Evolutionary conservation across 345 rosid species (phyloP), one percentile per base, ranked within the genome.

Genomic region (Dimocarpus longan): DNA sequence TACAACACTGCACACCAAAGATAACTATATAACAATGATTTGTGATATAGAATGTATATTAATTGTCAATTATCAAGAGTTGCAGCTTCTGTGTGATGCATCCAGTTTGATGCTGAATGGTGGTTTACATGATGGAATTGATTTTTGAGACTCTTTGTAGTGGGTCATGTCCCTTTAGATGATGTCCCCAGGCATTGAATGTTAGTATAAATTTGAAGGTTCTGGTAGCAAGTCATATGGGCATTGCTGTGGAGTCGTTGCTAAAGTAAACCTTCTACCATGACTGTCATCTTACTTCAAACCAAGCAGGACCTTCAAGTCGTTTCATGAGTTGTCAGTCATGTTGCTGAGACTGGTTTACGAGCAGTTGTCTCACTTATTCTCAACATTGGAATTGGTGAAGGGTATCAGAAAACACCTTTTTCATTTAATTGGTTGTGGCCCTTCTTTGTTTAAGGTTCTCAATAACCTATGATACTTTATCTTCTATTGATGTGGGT

Each of bases 161-260:
- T 40, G 21, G 16, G 40, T 64, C 40, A 43, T 10, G 44, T 75
- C 56, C 13, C 60, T 44, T 24, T 24, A 21, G 28, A 75, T 26
- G 70, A 75, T 46, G 44, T 21, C 60, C 70, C 18, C 18, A 15
- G 24, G 44, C 18, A 21, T 75, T 44, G n/a, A 60, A 13, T 24
- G 70, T 75, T 12, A 24, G 26, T 63, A 26, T 62, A n/a, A 43
- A 63, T 68, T 63, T 44, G 24, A 63, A 37, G 70, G 60, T 63
- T 75, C 28, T 21, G 24, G 59, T 56, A 43, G 78, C 59, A 62
- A 46, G 60, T 18, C 8, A 18, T 75, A 15, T 64, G 59, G 56
- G 59, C 54, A 16, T 63, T 7, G 19, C 19, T 46, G 10, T 44
- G 10, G 44, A 24, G 66, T 28, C 6, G 19, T 65, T 32, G n/a